These are phyloP conservation scores for Deinandra increscens DNA, from an alignment of 129 eudicot genomes.

Conservation along the genomic window DNA sequence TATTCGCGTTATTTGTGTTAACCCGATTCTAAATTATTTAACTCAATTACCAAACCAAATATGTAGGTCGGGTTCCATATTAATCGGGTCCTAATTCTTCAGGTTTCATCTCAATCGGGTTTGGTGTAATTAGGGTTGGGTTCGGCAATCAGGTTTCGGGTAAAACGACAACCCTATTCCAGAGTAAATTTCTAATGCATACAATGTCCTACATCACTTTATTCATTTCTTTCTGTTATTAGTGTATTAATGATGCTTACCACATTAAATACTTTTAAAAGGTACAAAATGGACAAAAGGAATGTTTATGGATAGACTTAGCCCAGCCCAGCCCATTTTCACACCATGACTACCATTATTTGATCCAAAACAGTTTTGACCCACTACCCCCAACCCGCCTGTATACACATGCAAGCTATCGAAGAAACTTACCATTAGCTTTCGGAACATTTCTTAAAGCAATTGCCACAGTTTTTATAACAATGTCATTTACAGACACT, in stretches of 20 bases:
- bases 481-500: conserved; percentile 96
- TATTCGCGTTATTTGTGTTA: no score
- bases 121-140: no score
- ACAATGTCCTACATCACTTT: background rate
- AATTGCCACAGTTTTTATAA: conserved; percentile 84
- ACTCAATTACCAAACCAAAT: no score
- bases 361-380: background rate
- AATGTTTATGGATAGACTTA: background rate
- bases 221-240: background rate
- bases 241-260: background rate
- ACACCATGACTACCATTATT: conserved; percentile 1
- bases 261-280: background rate
- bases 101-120: no score
- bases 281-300: background rate
- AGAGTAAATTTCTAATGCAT: background rate
- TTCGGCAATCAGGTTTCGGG: no score
- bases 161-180: no score
- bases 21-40: no score
- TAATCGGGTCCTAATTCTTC: no score
- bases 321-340: conserved; percentile 5
- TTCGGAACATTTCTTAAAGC: conserved; percentile 85
- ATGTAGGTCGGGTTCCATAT: no score
- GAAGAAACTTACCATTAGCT: conserved; percentile 75
- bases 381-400: background rate
- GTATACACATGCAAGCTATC: background rate